Evolutionary conservation across 75 land plant species (phyloP), one percentile per base, ranked within the genome.

Genomic region (Pinus taeda): DNA sequence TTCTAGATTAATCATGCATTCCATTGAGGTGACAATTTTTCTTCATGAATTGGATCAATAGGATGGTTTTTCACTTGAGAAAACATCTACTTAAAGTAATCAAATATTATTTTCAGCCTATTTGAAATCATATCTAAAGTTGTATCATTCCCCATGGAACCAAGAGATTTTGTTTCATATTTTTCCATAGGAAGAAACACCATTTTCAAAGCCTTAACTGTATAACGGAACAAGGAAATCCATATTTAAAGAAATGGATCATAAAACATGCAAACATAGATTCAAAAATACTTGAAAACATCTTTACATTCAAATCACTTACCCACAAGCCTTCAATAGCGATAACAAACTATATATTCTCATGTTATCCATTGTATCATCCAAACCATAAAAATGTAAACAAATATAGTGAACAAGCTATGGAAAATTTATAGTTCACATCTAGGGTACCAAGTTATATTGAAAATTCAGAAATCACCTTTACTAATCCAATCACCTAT

Each of bases 21-120:
- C 91, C 83, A 92, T 97, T 70, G 99, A 97, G 6, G 99, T 97
- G 37, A 97, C 99, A 58, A 97, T 89, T 58, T 89, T 58, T 93
- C 93, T 76, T 97, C 99, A 14, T 98, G 88, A 30, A 97, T 97
- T 9, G 98, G 98, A 81, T 97, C 99, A 72, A 97, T 97, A 17
- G 99, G 99, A 17, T 98, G 99, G 63, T 97, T 97, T 29, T 98
- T 97, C 15, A 96, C 99, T 71, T 97, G 99, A 70, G 99, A 98
- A 89, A 97, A 95, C 99, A 97, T 97, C 80, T 97, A 98, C 76
- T 97, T 97, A 78, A 97, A 97, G 67, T 97, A 97, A 69, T 95
- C 96, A 80, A 97, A 97, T 9, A 86, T 85, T 73, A 97, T 87
- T 73, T 95, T 97, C 56, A 93, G 91, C 67, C 96, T 81, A 70